These are phyloP conservation scores for Nakazawaea laoshanensis DNA, from an alignment of 805 yeast genomes.

Conservation along the genomic window DNA sequence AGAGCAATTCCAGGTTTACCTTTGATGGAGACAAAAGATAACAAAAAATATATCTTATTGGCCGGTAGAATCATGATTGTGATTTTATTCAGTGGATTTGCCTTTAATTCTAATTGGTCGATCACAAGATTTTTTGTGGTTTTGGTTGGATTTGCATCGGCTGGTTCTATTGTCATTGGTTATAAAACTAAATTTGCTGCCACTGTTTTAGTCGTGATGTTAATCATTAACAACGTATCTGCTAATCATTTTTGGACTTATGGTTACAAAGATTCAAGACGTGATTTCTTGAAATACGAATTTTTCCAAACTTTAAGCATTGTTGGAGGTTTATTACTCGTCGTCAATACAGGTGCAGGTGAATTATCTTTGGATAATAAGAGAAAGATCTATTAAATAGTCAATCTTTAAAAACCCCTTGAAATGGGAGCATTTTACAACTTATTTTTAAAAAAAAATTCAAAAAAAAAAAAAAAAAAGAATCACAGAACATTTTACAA, in stretches of 20 bases:
- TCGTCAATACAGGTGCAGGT: slow-evolving; percentile 96
- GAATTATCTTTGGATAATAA: slow-evolving; percentile 89
- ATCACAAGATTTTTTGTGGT: slow-evolving; percentile 55
- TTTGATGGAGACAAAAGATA: slow-evolving; percentile 60
- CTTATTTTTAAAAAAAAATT: neutral
- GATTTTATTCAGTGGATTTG: slow-evolving; percentile 77
- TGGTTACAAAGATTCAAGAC: slow-evolving; percentile 59
- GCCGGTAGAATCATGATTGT: slow-evolving; percentile 86
- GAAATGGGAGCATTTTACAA: neutral
- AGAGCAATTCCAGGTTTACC: slow-evolving; percentile 73
- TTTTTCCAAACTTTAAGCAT: slow-evolving; percentile 91
- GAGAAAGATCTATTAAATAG: slow-evolving; percentile 76
- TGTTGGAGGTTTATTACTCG: slow-evolving; percentile 86
- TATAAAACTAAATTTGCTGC: slow-evolving; percentile 91
- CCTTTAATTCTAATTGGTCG: slow-evolving; percentile 69
- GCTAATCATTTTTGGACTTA: slow-evolving; percentile 88
- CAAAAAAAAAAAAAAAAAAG: neutral
- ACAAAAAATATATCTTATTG: slow-evolving; percentile 70
- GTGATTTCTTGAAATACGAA: slow-evolving; percentile 88
- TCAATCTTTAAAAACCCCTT: neutral
- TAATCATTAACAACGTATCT: slow-evolving; percentile 67
- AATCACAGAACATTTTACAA: neutral
- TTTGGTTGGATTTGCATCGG: slow-evolving; percentile 59
- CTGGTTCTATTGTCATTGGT: slow-evolving; percentile 80
- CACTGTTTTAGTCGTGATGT: slow-evolving; percentile 53